These are phyloP conservation scores for Rhizopogon parksii DNA, from an alignment of 1,284 basidiomycete genomes.

Conservation along the genomic window DNA sequence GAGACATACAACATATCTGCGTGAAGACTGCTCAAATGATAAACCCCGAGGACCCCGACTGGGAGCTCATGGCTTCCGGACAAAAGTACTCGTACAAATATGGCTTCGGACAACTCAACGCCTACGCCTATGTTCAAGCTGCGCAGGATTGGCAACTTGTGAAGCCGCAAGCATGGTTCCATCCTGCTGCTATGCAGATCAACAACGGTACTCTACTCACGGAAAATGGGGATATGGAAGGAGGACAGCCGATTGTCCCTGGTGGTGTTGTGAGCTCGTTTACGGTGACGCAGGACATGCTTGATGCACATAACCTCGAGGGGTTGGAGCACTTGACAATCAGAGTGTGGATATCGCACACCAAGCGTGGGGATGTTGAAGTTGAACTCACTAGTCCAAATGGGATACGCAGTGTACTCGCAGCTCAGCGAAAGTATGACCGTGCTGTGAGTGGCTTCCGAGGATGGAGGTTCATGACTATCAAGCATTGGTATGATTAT, in stretches of 20 bases:
- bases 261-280: constrained; percentile 67
- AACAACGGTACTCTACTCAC: constrained; percentile 54
- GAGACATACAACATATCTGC: constrained; percentile 91
- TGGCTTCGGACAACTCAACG: constrained; percentile 89
- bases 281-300: constrained; percentile 65
- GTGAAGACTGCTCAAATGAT: constrained; percentile 75
- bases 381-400: constrained; percentile 84
- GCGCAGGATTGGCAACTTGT: constrained; percentile 82
- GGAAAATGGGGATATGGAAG: constrained; percentile 47
- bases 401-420: constrained; percentile 83
- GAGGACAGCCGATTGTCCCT: constrained; percentile 60
- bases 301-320: constrained; percentile 78
- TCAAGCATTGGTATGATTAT: constrained; percentile 87
- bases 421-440: constrained; percentile 68
- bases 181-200: constrained; percentile 66
- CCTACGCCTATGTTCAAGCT: constrained; percentile 74
- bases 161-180: constrained; percentile 92
- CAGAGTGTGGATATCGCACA: constrained; percentile 88
- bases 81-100: constrained; percentile 94
- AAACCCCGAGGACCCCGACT: constrained; percentile 90
- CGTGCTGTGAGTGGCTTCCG: constrained; percentile 66
- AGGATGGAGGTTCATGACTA: constrained; percentile 96
- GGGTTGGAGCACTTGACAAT: constrained; percentile 90
- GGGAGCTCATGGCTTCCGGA: constrained; percentile 81
- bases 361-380: constrained; percentile 86